Evolutionary conservation across 805 yeast genomes (phyloP), one percentile per base, ranked within the genome.

Genomic region (Ogataea nakhonphanomensis): DNA sequence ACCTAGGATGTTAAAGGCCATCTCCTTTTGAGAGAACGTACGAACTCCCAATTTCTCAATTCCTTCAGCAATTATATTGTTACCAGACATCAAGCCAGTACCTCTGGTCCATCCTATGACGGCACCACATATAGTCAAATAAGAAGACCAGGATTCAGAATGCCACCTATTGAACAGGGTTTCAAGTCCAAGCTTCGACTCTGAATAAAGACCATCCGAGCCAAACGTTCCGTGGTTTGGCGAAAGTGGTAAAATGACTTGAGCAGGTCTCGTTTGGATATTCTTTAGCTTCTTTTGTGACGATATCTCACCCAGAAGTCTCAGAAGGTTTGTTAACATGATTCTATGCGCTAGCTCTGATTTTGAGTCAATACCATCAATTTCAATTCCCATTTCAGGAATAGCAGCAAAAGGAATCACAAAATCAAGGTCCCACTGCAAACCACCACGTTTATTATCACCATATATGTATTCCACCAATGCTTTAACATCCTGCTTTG

Each of bases 41-140:
- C 98, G 85, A 35, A 93, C 97, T 58, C 99, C 98, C 46, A 84
- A 72, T 62, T 79, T 79, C 71, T 93, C 99, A 60, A 93, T 86
- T 54, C 97, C 97, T 70, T 90, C 96, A 46, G 99, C 96, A 65
- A 93, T 87, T 63, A 88, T 84, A 73, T 93, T 93, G 77, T 93
- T 93, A 55, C 83, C 97, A 59, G 89, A 76, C 99, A 93, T 93
- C 62, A 93, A 81, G 61, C 99, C 99, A 45, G 99, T 93, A 68
- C 99, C 99, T 77, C 99, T 87, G 50, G 99, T 93, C 99, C 99
- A 93, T 64, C 99, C 99, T 66, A 93, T 93, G 53, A 93, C 78
- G 33, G 99, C 97, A 74, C 99, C 99, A 68, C 97, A 90, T 46
- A 93, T 74, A 44, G 98, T 93, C 70, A 93, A 80, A 72, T 86